Base-by-base conservation (phyloP, 179 eudicot species). In the Actinidia polygama region DNA sequence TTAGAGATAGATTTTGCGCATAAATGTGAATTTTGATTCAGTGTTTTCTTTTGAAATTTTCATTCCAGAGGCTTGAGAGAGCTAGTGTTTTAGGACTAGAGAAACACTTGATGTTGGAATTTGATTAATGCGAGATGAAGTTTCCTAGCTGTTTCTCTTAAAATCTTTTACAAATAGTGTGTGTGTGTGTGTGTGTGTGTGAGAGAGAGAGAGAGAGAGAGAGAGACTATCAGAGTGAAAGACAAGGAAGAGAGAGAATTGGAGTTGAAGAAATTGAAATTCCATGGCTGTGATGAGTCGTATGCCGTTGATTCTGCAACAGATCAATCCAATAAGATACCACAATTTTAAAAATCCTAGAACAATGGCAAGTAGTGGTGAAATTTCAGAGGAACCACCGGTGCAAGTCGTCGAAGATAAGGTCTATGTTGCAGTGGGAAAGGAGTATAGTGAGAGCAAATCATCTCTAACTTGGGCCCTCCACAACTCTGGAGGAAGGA, bases 341-440 rank as follows among this genome's bases (percentile, higher is more conserved):
- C 84, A 80, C 5, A 84, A 75, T 23, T 18, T 83, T 24, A 83
- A 73, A 74, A 44, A 80, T 6, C 15, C 81, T 5, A 57, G 73
- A 16, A 36, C 75, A 64, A 82, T 74, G 86, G 81, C 75, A 24
- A 83, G 62, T 50, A 81, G 59, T 64, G 44, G 40, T 18, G 89
- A 82, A 44, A 89, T 85, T 66, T 75, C 79, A 24, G 85, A 85
- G 71, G 87, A 87, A 58, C 5, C 81, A 40, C 66, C 55, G 11
- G 62, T 11, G 46, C 50, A 78, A 55, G 81, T 23, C 73, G 85
- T 83, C 4, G 93, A 89, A 50, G 93, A 95, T 11, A 87, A 44
- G 83, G 30, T 94, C 30, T 93, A 83, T 61, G 90, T 95, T 40
- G 94, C 95, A 4, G 91, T 94, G 68, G 93, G 95, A 62, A 89